A percentile compares a stretch with the other conserved stretches of the same genome.
Conservation (phyloP, 108 stramenopile genomes). For the Discostella pseudostelligera region DNA sequence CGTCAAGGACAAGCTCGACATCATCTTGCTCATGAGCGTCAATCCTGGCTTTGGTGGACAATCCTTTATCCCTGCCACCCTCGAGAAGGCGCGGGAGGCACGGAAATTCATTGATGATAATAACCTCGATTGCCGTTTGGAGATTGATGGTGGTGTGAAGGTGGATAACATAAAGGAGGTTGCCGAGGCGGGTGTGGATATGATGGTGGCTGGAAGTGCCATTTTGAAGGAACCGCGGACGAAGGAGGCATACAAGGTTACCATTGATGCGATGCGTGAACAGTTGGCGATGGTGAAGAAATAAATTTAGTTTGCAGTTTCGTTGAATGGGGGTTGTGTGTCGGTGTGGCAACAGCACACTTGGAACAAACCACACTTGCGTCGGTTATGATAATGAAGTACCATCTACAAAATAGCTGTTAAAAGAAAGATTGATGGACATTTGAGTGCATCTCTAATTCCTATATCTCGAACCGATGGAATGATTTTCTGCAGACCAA, state of each 20-base stretch:
- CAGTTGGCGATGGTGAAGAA: constrained; percentile 66
- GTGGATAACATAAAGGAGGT: constrained; percentile 95
- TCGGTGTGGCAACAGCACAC: neutral
- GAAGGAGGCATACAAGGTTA: constrained; percentile 92
- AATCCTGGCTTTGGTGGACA: constrained; percentile 99
- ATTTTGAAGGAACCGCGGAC: constrained; percentile 97
- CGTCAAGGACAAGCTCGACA: constrained; percentile 97
- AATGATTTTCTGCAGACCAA: too few relatives aligned
- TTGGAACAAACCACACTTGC: neutral
- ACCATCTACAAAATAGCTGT: too few relatives aligned
- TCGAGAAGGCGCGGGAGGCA: constrained; percentile 94
- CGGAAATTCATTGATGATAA: constrained; percentile 95
- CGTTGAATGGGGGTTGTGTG: neutral
- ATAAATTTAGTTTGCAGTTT: neutral
- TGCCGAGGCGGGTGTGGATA: constrained; percentile 97
- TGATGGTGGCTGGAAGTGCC: constrained; percentile 97
- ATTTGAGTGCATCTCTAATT: too few relatives aligned
- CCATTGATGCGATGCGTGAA: constrained; percentile 93
- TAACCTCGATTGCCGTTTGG: constrained; percentile 95
- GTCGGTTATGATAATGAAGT: too few relatives aligned
- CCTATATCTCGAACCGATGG: too few relatives aligned
- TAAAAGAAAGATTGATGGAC: too few relatives aligned
- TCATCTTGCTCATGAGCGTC: constrained; percentile 97
- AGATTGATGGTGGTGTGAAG: constrained; percentile 94
- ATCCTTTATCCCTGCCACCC: constrained; percentile 90